Percentiles rank a stretch among this genome's conserved stretches.
These are phyloP conservation scores for Agaricus subrufescens DNA, from an alignment of 768 basidiomycete species.

Conservation along the genomic window DNA sequence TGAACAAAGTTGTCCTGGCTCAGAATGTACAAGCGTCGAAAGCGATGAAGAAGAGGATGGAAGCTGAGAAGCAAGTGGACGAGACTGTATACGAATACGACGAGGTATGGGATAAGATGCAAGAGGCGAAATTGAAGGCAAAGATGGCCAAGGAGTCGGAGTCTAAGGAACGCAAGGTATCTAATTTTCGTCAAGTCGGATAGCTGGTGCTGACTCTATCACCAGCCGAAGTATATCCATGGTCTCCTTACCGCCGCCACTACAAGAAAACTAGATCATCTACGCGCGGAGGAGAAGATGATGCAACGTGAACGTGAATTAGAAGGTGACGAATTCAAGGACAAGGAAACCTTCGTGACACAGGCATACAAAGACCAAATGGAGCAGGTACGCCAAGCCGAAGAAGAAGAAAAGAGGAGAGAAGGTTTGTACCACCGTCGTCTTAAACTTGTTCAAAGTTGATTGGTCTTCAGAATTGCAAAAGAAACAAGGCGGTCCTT, in stretches of 20 bases:
- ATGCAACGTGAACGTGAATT: slow-evolving; percentile 87
- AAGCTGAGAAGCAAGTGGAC: slow-evolving; percentile 77
- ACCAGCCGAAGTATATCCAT: slow-evolving; percentile 89
- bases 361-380: slow-evolving; percentile 97
- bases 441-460: neutral
- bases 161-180: slow-evolving; percentile 71
- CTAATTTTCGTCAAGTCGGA: neutral
- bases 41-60: slow-evolving; percentile 66
- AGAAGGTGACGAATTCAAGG: slow-evolving; percentile 91
- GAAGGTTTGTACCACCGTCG: slow-evolving; percentile 58
- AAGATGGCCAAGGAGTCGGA: slow-evolving; percentile 78
- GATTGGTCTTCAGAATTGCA: slow-evolving; percentile 39
- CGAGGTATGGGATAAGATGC: slow-evolving; percentile 95
- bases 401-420: slow-evolving; percentile 84
- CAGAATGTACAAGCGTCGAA: slow-evolving; percentile 59
- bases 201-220: neutral
- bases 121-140: slow-evolving; percentile 71
- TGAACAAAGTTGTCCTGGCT: slow-evolving; percentile 53
- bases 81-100: slow-evolving; percentile 90
- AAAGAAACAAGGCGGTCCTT: slow-evolving; percentile 51
- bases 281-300: slow-evolving; percentile 98
- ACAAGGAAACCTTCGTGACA: slow-evolving; percentile 97
- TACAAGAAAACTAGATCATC: slow-evolving; percentile 82
- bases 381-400: slow-evolving; percentile 84
- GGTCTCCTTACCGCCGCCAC: slow-evolving; percentile 75